Conservation (phyloP, 306 rosid species). For the Echinosophora koreensis region DNA sequence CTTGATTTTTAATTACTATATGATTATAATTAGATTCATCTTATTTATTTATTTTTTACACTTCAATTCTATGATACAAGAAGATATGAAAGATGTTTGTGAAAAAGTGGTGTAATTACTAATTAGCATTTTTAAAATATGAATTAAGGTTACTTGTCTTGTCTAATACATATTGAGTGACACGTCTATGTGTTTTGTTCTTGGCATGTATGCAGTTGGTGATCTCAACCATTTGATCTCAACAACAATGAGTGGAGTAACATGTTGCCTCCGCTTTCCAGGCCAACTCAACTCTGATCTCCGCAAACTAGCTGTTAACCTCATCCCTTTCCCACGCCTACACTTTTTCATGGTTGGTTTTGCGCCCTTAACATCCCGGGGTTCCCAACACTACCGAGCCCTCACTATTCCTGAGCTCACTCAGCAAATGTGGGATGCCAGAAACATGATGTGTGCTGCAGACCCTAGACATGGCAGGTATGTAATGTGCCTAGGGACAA, state of each 20-base stretch:
- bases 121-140: no score
- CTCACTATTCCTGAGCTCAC: slow-evolving; percentile 94
- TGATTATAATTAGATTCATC: no score
- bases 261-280: slow-evolving; percentile 91
- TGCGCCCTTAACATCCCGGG: slow-evolving; percentile 82
- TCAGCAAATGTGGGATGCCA: slow-evolving; percentile 82
- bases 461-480: slow-evolving; percentile 93
- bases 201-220: slow-evolving; percentile 62
- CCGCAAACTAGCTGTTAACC: slow-evolving; percentile 66
- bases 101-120: no score
- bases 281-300: slow-evolving; percentile 95
- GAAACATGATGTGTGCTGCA: slow-evolving; percentile 80
- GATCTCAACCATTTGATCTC: slow-evolving; percentile 93
- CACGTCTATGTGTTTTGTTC: not conserved
- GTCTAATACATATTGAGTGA: not conserved
- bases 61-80: no score
- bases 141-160: not conserved
- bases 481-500: slow-evolving; percentile 61
- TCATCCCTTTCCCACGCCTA: slow-evolving; percentile 48
- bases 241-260: slow-evolving; percentile 95
- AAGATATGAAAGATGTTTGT: no score
- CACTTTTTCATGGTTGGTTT: slow-evolving; percentile 71
- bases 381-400: slow-evolving; percentile 76
- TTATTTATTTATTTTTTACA: no score
- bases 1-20: no score